Evolutionary conservation across 2,329 filamentous ascomycete genomes (phyloP).

Genomic region (Ophiocordyceps australis): DNA sequence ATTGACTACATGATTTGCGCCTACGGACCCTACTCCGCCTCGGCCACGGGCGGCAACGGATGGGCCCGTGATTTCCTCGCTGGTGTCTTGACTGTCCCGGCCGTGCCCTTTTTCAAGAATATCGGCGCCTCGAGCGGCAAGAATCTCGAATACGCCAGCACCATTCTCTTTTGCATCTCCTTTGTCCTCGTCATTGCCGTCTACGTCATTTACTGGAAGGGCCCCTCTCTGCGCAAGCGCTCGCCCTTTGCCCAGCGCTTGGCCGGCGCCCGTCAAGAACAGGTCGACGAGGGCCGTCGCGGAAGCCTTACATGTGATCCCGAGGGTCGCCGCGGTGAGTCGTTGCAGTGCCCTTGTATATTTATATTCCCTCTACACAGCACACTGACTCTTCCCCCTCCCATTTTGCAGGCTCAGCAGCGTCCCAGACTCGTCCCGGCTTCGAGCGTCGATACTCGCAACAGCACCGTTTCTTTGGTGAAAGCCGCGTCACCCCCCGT

Average conservation of each 20-base stretch:
- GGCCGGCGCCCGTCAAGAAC: constrained; percentile 20
- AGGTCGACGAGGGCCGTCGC: constrained; percentile 10
- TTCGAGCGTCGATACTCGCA: constrained; percentile 16
- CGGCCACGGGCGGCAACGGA: constrained; percentile 59
- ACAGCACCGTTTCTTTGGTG: constrained; percentile 21
- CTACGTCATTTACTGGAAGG: constrained; percentile 49
- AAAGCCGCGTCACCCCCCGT: constrained; percentile 19
- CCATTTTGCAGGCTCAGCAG: constrained; percentile 8
- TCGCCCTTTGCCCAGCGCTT: constrained; percentile 50
- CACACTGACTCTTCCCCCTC: neutral
- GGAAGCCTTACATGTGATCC: constrained; percentile 9
- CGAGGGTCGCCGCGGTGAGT: too few relatives aligned
- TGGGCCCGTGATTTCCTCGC: constrained; percentile 58
- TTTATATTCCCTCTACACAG: neutral
- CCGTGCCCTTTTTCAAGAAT: constrained; percentile 44
- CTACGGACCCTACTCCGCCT: constrained; percentile 56
- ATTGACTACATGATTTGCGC: constrained; percentile 65
- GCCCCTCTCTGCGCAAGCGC: constrained; percentile 36
- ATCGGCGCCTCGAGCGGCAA: constrained; percentile 26
- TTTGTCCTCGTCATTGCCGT: constrained; percentile 42
- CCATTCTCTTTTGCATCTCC: constrained; percentile 45
- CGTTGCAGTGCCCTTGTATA: too few relatives aligned
- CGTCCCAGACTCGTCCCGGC: constrained; percentile 4
- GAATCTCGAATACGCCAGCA: constrained; percentile 40
- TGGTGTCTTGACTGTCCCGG: constrained; percentile 51